Evolutionary conservation across 73 alveolate genomes (phyloP), one percentile per base, ranked within the genome.

Genomic region (Stentor roeselii): DNA sequence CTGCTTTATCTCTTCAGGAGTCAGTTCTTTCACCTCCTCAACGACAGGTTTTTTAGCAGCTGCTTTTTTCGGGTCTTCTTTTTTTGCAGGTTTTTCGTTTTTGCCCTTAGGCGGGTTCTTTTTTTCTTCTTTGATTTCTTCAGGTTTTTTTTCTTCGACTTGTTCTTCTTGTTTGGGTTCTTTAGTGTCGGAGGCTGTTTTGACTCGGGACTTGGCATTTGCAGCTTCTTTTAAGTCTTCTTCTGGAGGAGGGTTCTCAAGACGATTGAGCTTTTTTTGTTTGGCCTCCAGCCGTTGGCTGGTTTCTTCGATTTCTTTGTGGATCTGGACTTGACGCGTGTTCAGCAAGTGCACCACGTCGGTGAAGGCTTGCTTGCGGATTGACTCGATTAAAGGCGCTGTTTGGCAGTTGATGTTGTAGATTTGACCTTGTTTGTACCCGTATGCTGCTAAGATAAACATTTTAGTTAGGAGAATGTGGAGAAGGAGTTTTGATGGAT

Each of bases 211-310:
- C n/a, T n/a, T n/a, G n/a, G n/a, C n/a, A 58, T 58, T 31, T 21
- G 74, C 74, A 21, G 74, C 35, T 21, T n/a, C 27, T 58, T 58
- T 58, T 58, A 31, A n/a, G 15, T 58, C 74, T 58, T 58, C 74
- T 21, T 58, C 74, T 0, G 74, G 74, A 58, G 74, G 74, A 58
- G 74, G 74, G 74, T 58, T 58, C 27, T 58, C 74, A 31, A 58
- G 74, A n/a, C 27, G 15, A 58, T 58, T 21, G 27, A 58, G 74
- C 74, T 58, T 58, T 31, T 58, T 58, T 58, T 58, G 74, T 58
- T 58, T 58, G 0, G 74, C 15, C 74, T 58, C 74, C 35, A 58
- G 15, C 27, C 27, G 15, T 31, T 58, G 15, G 74, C 35, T 21
- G 35, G 74, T 58, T n/a, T 58, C 27, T 58, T 58, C 74, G 74